Percentiles rank a stretch among this genome's conserved stretches.
phyloP scores from a whole-genome alignment of 2,329 filamentous ascomycete genomes.

The Nemania sp. region DNA sequence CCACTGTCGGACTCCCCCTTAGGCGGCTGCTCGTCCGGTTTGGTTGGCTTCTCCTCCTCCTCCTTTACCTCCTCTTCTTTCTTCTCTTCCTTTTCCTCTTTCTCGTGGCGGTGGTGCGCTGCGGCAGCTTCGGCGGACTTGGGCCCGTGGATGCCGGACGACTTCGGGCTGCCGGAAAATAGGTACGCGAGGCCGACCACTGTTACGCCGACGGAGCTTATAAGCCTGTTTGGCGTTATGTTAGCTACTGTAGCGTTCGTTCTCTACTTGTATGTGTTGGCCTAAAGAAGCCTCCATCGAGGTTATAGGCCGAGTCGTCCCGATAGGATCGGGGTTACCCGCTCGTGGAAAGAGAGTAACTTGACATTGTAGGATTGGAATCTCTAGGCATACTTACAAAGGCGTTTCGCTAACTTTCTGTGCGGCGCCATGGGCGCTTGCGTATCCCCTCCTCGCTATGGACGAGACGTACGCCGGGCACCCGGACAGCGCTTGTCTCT shows the following conservation, averaged over 20 bases:
- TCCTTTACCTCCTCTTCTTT: constrained; percentile 18
- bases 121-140: constrained; percentile 11
- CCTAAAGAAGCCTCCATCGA: background rate
- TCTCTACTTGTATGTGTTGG: background rate
- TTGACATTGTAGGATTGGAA: background rate
- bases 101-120: constrained; percentile 17
- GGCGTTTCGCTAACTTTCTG: constrained; percentile 47
- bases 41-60: background rate
- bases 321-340: background rate
- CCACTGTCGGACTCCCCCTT: background rate
- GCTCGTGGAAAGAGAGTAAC: background rate
- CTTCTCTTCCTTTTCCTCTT: constrained; percentile 8
- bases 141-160: constrained; percentile 15
- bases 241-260: background rate
- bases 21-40: background rate
- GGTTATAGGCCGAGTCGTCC: background rate
- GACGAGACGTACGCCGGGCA: constrained; percentile 38
- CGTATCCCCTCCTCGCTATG: constrained; percentile 19
- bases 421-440: constrained; percentile 29
- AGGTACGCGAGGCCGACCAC: constrained; percentile 42
- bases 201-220: constrained; percentile 43
- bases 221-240: constrained; percentile 39
- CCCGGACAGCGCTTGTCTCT: constrained; percentile 13
- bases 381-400: constrained; percentile 42
- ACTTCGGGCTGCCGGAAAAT: constrained; percentile 2